Base-by-base conservation (phyloP, 2,329 filamentous ascomycete species). In the Cladosporium sp. region DNA sequence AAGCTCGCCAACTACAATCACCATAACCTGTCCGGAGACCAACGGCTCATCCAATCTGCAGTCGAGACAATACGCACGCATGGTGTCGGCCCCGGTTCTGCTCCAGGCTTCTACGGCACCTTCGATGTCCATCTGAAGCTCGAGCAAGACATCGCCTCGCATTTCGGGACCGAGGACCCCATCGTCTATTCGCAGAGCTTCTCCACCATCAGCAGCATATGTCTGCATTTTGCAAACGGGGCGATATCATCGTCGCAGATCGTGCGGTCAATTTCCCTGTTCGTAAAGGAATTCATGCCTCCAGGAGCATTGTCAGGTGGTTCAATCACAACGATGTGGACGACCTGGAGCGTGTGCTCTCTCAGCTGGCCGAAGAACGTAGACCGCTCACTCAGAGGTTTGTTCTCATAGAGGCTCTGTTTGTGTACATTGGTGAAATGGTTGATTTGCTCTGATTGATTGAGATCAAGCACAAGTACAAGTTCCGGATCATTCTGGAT, bases 41-140 rank as follows among this genome's bases (percentile, higher is more conserved):
- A 97, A 56, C 81, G 85, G 35, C 84, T 98, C 64, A 96, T 95
- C 66, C 89, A 96, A 62, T 95, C 95, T 70, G 93, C 92, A 1
- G 89, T 98, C 56, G 86, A 92, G 69, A 93, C 91, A 0, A 80
- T 98, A 40, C 87, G 92, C 55, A 95, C 88, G 16, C 97, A 98
- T 63, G 93, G 93, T 53, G 93, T 98, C 37, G 93, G 93, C 9
- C 92, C 93, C 53, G 98, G 93, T 68, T 92, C 92, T 16, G 93
- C 93, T 14, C 93, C 93, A 6, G 91, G 95, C 59, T 98, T 98
- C 74, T 98, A 98, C 73, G 93, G 91, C 59, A 98, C 90, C 31
- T 92, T 97, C 69, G 93, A 97, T 72, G 91, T 97, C 43, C 93
- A 97, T 71, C 91, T 96, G 82, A 92, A 95, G 76, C 90, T 89